Percentiles rank a stretch among this genome's conserved stretches.
These are phyloP conservation scores for Nothomitra cinnamomea DNA, from an alignment of 2,329 filamentous ascomycete genomes.

Conservation along the genomic window DNA sequence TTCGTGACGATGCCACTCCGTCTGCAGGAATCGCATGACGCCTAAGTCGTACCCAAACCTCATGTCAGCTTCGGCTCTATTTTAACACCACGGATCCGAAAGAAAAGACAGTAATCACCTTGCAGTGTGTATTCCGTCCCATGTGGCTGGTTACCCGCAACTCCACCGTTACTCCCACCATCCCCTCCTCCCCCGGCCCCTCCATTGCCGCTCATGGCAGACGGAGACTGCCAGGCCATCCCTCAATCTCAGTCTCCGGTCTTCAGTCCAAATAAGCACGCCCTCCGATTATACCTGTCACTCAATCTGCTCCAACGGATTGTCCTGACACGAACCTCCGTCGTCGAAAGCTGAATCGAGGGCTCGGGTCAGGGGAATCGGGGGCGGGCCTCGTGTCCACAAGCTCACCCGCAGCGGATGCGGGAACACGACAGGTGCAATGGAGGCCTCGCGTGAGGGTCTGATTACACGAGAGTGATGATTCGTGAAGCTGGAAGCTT, in stretches of 20 bases:
- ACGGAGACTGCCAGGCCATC: slow-evolving; percentile 54
- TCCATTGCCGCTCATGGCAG: slow-evolving; percentile 40
- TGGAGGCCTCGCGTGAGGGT: no score
- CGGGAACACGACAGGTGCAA: no score
- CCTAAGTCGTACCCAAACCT: slow-evolving; percentile 33
- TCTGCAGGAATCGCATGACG: slow-evolving; percentile 98
- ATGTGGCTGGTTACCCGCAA: slow-evolving; percentile 29
- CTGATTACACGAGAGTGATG: neutral
- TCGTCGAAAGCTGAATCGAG: no score
- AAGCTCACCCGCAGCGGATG: no score
- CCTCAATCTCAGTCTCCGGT: neutral
- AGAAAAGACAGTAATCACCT: slow-evolving; percentile 28
- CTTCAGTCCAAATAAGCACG: no score
- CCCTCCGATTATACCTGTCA: no score
- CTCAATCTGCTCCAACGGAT: neutral
- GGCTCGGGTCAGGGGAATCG: no score
- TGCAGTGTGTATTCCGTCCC: slow-evolving; percentile 59
- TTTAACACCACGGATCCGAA: neutral
- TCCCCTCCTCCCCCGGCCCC: slow-evolving; percentile 31
- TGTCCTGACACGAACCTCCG: no score
- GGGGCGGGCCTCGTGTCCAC: no score
- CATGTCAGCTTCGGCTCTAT: neutral
- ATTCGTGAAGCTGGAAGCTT: neutral
- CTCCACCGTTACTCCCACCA: slow-evolving; percentile 11
- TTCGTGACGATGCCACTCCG: slow-evolving; percentile 97